phyloP scores from a whole-genome alignment of 2,329 filamentous ascomycete species.

The Nothomitra cinnamomea region DNA sequence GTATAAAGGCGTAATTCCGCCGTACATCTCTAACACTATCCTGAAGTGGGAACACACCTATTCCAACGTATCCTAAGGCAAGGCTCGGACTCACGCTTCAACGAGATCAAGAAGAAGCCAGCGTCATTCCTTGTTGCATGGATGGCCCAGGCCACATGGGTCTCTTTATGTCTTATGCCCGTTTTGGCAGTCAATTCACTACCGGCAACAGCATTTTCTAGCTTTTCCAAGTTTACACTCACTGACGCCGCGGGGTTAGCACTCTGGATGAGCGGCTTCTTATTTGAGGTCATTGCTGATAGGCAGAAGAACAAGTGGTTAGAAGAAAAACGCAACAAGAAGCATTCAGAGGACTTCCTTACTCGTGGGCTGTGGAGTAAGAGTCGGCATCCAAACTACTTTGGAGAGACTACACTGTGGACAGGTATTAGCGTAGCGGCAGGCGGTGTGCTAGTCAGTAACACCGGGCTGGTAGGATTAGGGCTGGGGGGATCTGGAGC shows the following conservation, averaged over 20 bases:
- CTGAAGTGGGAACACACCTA: constrained; percentile 44
- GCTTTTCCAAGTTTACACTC: constrained; percentile 29
- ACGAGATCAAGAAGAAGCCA: constrained; percentile 33
- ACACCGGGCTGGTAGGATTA: constrained; percentile 39
- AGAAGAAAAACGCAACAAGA: constrained; percentile 42
- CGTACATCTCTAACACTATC: constrained; percentile 5
- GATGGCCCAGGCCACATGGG: constrained; percentile 48
- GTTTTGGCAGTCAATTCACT: constrained; percentile 47
- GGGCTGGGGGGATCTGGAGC: constrained; percentile 29
- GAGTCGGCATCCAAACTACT: constrained; percentile 51
- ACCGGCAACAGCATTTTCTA: constrained; percentile 33
- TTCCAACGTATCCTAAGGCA: constrained; percentile 42
- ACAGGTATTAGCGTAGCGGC: constrained; percentile 45
- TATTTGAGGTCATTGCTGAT: constrained; percentile 45
- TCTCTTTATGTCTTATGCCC: constrained; percentile 48
- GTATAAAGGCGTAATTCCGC: constrained; percentile 1
- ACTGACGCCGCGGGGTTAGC: constrained; percentile 40
- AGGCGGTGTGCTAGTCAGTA: constrained; percentile 36
- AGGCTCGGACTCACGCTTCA: constrained; percentile 43
- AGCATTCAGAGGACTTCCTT: constrained; percentile 49
- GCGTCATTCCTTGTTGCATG: constrained; percentile 37
- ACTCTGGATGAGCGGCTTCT: constrained; percentile 41
- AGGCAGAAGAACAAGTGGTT: constrained; percentile 46
- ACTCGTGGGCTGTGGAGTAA: constrained; percentile 44
- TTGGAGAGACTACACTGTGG: constrained; percentile 55